phyloP scores from a whole-genome alignment of 768 basidiomycete species.

The Terana coerulea region DNA sequence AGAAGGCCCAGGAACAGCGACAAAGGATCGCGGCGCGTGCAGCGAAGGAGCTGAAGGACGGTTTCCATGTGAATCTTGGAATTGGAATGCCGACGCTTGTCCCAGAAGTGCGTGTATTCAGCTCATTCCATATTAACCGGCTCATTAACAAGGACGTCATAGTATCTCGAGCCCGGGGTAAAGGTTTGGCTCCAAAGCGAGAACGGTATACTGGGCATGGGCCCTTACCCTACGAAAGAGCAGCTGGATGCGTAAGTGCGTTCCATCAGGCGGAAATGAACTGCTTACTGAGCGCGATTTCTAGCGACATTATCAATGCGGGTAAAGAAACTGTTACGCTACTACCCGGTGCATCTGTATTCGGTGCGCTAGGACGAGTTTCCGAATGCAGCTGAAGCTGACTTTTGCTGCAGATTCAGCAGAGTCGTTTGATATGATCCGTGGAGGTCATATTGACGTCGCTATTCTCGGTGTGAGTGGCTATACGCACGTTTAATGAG shows the following conservation, averaged over 20 bases:
- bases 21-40: conserved; percentile 82
- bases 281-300: not conserved
- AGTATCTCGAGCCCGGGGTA: conserved; percentile 63
- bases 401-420: conserved; percentile 57
- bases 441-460: conserved; percentile 92
- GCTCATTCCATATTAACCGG: not conserved
- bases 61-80: conserved; percentile 84
- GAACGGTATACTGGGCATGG: conserved; percentile 88
- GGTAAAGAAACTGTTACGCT: conserved; percentile 94
- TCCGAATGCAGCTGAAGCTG: not conserved
- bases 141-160: not conserved
- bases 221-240: conserved; percentile 81
- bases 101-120: conserved; percentile 44
- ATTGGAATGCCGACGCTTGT: conserved; percentile 92
- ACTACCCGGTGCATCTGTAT: conserved; percentile 86
- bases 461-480: conserved; percentile 85
- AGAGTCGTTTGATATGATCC: conserved; percentile 97
- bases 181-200: conserved; percentile 90
- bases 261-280: not conserved
- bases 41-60: conserved; percentile 85
- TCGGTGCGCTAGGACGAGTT: conserved; percentile 50
- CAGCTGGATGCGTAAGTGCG: conserved; percentile 72
- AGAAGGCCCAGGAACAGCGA: conserved; percentile 46
- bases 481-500: not conserved
- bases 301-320: conserved; percentile 87